Percentiles rank a stretch among this genome's conserved stretches.
phyloP scores from a whole-genome alignment of 176 grass and related monocot genomes.

The Aegilops tauschii region DNA sequence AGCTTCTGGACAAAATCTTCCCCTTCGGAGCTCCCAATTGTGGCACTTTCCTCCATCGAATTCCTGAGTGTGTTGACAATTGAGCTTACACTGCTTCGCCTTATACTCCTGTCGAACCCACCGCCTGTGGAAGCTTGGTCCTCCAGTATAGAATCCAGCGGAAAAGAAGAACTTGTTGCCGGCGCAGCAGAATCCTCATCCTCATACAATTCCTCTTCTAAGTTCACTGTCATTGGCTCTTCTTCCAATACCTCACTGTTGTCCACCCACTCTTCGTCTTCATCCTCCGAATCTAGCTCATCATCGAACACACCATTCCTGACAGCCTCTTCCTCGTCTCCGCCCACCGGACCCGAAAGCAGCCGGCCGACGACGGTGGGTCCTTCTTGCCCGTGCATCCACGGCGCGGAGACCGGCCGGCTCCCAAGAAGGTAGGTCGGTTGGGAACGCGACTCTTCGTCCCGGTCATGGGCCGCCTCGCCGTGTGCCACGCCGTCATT shows the following conservation, averaged over 20 bases:
- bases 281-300: not conserved
- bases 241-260: not conserved
- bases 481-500: not conserved
- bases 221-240: not conserved
- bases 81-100: not conserved
- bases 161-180: not conserved
- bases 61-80: slow-evolving; percentile 47
- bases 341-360: not conserved
- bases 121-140: not conserved
- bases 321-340: slow-evolving; percentile 5
- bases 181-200: not conserved
- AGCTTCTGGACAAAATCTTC: slow-evolving; percentile 41
- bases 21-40: not conserved
- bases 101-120: not conserved
- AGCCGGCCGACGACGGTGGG: not conserved
- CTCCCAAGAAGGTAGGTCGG: slow-evolving; percentile 19
- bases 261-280: not conserved
- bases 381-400: slow-evolving; percentile 46
- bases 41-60: slow-evolving; percentile 29
- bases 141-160: not conserved
- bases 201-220: not conserved
- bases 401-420: slow-evolving; percentile 32
- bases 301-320: slow-evolving; percentile 27
- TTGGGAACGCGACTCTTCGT: not conserved
- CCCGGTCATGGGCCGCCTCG: not conserved